Evolutionary conservation across 495 filamentous ascomycete genomes (phyloP).

Genomic region (Extremus antarcticus): DNA sequence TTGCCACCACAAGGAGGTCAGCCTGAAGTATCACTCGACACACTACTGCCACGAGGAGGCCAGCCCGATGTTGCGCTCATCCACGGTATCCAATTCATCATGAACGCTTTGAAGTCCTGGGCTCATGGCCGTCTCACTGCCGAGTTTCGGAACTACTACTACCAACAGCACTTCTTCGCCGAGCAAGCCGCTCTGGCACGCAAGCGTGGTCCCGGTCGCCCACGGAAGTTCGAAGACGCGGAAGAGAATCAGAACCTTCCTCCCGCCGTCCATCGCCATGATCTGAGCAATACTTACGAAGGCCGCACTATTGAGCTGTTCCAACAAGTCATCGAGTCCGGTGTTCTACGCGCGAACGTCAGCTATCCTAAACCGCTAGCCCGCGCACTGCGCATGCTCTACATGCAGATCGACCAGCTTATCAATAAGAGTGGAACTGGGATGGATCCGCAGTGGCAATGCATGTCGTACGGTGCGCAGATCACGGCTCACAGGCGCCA

Average conservation of each 20-base stretch:
- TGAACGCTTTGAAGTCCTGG: constrained; percentile 17
- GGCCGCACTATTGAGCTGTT: constrained; percentile 10
- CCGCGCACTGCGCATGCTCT: constrained; percentile 8
- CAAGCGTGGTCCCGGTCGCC: constrained; percentile 8
- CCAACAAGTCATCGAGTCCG: constrained; percentile 11
- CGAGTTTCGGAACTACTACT: neutral
- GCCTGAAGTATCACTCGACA: constrained; percentile 1
- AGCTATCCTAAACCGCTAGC: constrained; percentile 8
- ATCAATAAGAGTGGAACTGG: constrained; percentile 11
- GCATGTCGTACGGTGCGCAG: constrained; percentile 17
- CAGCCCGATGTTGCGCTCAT: constrained; percentile 8
- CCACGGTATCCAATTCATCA: constrained; percentile 22
- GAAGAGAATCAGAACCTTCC: neutral
- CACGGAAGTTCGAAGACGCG: constrained; percentile 7
- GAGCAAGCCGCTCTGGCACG: neutral
- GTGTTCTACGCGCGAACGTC: constrained; percentile 11
- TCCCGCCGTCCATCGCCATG: neutral
- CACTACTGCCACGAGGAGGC: neutral
- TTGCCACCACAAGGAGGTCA: neutral
- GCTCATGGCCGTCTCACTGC: constrained; percentile 2
- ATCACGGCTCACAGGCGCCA: constrained; percentile 12
- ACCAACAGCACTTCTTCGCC: neutral
- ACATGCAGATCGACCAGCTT: constrained; percentile 20
- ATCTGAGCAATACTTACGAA: constrained; percentile 2
- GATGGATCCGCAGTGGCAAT: constrained; percentile 12